Base-by-base conservation (phyloP, 2,329 filamentous ascomycete genomes). In the Fusarium annulatum region DNA sequence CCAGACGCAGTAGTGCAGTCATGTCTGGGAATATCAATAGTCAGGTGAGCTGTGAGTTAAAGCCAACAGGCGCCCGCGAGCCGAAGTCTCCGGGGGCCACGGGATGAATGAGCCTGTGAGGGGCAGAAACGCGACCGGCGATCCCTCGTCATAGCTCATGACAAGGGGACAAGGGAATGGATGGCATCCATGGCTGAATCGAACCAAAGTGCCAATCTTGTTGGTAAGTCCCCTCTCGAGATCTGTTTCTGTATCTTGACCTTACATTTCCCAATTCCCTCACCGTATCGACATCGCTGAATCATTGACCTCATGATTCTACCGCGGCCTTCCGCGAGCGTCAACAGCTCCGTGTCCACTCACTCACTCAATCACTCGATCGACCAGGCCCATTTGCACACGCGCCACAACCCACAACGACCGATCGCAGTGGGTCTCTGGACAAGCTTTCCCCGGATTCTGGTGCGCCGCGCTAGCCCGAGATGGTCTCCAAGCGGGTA, bases 371-470 rank as follows among this genome's bases (percentile, higher is more conserved):
- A 66, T 68, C 70, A 66, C 72, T 74, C 64, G 60, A 72, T 67
- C 74, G 43, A 66, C 66, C 58, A 64, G 66, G 62, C 52, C 45
- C 43, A 66, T 69, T 69, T 38, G 49, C 23, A 26, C 64, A 72
- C 64, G 69, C 74, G 73, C 76, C 75, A 73, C 73, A 63, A 67
- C 52, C 72, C 65, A 69, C 69, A 67, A 67, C 57, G 57, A 60
- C 67, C 75, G 76, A 78, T 78, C 74, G 63, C 23, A 38, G 79
- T 80, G 79, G 79, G 55, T 70, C 77, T 23, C 28, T 5, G 19
- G 71, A 78, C 79, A 79, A 79, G 79, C 79, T 81, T 80, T 81
- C 80, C 80, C 80, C 78, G 77, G 79, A 81, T 81, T 79, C 45
- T 80, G 61, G 60, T 69, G 71, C 67, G 67, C 61, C 46, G 51